A percentile compares a stretch with the other conserved stretches of the same genome.
Evolutionary conservation across 2,329 filamentous ascomycete genomes (phyloP).

Genomic region (Colletotrichum incanum): DNA sequence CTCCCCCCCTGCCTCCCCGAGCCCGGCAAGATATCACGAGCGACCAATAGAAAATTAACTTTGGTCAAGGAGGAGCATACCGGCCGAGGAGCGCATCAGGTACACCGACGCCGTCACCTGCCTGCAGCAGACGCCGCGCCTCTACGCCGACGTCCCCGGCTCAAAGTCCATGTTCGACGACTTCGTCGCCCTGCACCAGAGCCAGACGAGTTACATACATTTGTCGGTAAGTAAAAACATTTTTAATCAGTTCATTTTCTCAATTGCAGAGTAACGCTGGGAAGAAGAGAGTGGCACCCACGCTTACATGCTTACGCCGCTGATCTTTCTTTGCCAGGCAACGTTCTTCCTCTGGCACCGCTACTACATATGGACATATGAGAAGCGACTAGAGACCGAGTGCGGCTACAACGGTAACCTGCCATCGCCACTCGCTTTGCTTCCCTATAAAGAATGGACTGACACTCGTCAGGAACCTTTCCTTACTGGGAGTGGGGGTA

Average conservation of each 20-base stretch:
- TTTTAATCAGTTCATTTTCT: too few species aligned
- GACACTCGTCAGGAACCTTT: conserved; percentile 33
- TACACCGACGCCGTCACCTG: conserved; percentile 31
- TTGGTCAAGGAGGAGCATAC: conserved; percentile 19
- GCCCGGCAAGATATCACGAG: background rate
- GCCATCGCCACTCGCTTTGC: background rate
- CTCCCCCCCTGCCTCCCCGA: background rate
- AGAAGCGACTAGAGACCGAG: conserved; percentile 45
- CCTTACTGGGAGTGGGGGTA: conserved; percentile 41
- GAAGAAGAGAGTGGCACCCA: background rate
- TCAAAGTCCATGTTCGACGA: conserved; percentile 25
- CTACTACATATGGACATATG: conserved; percentile 45
- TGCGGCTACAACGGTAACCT: conserved; percentile 45
- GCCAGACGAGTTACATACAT: conserved; percentile 10
- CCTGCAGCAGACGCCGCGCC: conserved; percentile 11
- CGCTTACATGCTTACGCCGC: background rate
- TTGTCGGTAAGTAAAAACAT: conserved; percentile 3
- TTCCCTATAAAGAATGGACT: background rate
- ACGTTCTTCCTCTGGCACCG: conserved; percentile 46
- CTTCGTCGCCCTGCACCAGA: conserved; percentile 29
- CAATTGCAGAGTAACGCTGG: background rate
- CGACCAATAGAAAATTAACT: background rate
- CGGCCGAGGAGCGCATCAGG: conserved; percentile 28
- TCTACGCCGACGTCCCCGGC: conserved; percentile 10
- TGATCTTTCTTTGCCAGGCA: background rate